Conservation (phyloP, 2,329 filamentous ascomycete genomes). For the Zelopaecilomyces penicillatus region DNA sequence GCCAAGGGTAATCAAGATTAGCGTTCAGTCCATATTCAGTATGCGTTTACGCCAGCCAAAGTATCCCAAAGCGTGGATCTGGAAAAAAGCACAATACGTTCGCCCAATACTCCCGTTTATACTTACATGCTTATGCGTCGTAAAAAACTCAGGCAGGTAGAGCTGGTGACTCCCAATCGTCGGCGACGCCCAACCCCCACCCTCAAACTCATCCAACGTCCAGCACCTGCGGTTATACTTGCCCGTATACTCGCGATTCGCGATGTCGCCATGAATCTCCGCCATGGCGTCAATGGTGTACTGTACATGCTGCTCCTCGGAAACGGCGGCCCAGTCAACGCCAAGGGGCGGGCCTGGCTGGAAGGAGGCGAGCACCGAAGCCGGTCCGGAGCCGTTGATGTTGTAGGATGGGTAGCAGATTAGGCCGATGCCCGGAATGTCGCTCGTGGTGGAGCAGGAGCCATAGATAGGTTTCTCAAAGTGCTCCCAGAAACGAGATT, state of each 20-base stretch:
- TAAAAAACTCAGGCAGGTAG: constrained; percentile 46
- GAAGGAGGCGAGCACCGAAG: constrained; percentile 52
- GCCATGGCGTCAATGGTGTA: constrained; percentile 57
- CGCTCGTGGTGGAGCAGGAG: constrained; percentile 47
- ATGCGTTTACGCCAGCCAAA: too few relatives aligned
- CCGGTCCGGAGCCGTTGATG: constrained; percentile 54
- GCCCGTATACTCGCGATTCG: constrained; percentile 54
- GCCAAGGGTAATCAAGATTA: neutral
- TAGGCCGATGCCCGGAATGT: constrained; percentile 52
- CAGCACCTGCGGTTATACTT: constrained; percentile 58
- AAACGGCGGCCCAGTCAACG: too few relatives aligned
- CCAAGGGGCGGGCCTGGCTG: constrained; percentile 26
- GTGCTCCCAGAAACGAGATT: constrained; percentile 53
- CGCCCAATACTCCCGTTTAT: too few relatives aligned
- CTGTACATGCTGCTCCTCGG: constrained; percentile 52
- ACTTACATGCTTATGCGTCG: constrained; percentile 50
- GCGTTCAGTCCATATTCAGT: too few relatives aligned
- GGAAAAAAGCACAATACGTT: too few relatives aligned
- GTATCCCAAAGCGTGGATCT: too few relatives aligned
- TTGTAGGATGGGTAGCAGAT: constrained; percentile 62
- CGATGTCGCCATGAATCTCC: constrained; percentile 56
- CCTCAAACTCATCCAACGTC: constrained; percentile 52
- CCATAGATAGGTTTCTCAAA: constrained; percentile 49
- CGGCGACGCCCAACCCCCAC: constrained; percentile 25
- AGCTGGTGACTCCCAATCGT: too few relatives aligned